These are phyloP conservation scores for Ophiostoma piceae DNA, from an alignment of 2,329 filamentous ascomycete species.

Conservation along the genomic window DNA sequence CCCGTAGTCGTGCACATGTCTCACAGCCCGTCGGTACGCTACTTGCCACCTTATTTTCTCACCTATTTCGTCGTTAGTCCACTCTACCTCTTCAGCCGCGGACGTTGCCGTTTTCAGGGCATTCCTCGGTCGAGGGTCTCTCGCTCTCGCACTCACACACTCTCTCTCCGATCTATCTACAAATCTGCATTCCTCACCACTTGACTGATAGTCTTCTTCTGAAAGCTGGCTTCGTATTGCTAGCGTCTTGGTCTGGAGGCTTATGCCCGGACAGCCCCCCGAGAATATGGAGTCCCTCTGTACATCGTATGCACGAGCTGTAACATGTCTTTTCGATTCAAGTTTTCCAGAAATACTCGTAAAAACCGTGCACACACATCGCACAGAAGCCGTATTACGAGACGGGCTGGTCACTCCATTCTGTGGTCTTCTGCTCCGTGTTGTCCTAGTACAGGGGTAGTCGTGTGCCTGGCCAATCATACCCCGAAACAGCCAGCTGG, in stretches of 20 bases:
- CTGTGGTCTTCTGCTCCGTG: not conserved
- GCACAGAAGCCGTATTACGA: not conserved
- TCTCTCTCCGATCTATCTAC: not conserved
- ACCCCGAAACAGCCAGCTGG: constrained; percentile 7
- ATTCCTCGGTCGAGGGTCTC: not conserved
- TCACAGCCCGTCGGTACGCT: not conserved
- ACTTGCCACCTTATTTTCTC: not conserved
- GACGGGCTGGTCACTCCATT: not conserved
- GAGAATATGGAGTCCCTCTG: not conserved
- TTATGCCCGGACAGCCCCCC: not conserved
- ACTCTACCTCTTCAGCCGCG: constrained; percentile 1
- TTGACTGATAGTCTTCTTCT: not conserved
- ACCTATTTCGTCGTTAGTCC: not conserved
- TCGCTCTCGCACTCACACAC: not conserved
- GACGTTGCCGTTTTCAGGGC: constrained; percentile 4
- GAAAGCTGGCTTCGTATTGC: constrained; percentile 3
- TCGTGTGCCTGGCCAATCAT: constrained; percentile 1
- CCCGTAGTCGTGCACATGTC: constrained; percentile 2
- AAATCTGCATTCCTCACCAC: not conserved
- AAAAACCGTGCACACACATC: not conserved
- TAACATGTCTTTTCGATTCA: not conserved
- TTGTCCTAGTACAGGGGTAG: constrained; percentile 4
- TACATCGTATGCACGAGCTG: too few relatives aligned
- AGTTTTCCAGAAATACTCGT: not conserved
- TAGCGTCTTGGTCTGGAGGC: not conserved